Base-by-base conservation (phyloP, 2,329 filamentous ascomycete species). In the Botryotinia convoluta region DNA sequence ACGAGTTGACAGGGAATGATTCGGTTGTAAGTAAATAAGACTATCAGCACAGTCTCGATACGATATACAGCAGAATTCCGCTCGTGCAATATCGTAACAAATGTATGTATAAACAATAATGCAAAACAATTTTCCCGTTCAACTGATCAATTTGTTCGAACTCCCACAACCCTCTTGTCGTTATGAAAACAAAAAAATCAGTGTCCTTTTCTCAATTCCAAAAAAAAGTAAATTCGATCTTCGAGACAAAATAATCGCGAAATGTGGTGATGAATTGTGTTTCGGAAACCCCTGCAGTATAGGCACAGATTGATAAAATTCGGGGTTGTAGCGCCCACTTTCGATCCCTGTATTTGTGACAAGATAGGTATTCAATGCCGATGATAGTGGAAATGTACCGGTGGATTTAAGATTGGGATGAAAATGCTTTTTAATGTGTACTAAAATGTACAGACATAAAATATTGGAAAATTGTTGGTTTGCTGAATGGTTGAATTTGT, bases 351-450 rank as follows among this genome's bases (percentile, higher is more conserved):
- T 44, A 29, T 16, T 32, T 3, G 32, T 20, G 60, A 64, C 69
- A 8, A 71, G 69, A 65, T 54, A 71, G 69, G 69, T 71, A 42
- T 42, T 57, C 45, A 65, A 71, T 65, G 69, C 60, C 69, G 69
- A 57, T 9, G 26, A 29, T n/a, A 42, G 65, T 54, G 63, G 63
- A 67, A 20, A 67, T 48, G 63, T 67, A 10, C 45, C 65, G 35
- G 48, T 42, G n/a, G 35, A 68, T 20, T 51, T 51, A 22, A 37
- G 32, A 65, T 65, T 65, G n/a, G 29, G 32, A 32, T 48, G 26
- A 8, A 26, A 26, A n/a, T 61, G 35, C n/a, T 39, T 61, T 61
- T 61, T 26, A 7, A 37, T 65, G 44, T 64, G n/a, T 44, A 12
- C 48, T 14, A 51, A 54, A 4, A 54, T 0, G n/a, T 29, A 32